phyloP scores from a whole-genome alignment of 73 alveolate species.

The Blepharisma japonicum region DNA sequence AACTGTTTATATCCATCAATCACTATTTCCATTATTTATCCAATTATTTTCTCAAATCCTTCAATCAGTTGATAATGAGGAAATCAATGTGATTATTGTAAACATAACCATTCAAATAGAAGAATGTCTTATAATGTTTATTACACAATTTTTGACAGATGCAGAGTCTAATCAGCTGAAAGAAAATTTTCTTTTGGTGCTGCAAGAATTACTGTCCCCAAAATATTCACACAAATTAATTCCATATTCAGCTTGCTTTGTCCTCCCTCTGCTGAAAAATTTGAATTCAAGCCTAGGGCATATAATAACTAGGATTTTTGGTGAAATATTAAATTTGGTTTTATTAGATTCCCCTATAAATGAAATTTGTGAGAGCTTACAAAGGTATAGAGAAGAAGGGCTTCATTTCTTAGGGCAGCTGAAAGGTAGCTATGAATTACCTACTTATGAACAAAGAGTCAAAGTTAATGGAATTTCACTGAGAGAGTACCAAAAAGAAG shows the following conservation, averaged over 20 bases:
- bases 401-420: slow-evolving; percentile 41
- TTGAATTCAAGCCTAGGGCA: neutral
- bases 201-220: neutral
- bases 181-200: neutral
- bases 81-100: no score
- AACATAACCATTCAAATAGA: no score
- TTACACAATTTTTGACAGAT: no score
- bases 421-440: slow-evolving; percentile 30
- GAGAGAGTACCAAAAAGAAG: slow-evolving; percentile 94
- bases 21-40: neutral
- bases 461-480: slow-evolving; percentile 54
- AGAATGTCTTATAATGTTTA: no score
- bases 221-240: neutral
- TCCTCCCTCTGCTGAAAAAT: neutral
- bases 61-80: neutral
- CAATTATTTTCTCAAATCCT: neutral
- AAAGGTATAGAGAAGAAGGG: slow-evolving; percentile 42
- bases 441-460: slow-evolving; percentile 45
- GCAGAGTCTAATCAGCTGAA: no score
- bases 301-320: neutral
- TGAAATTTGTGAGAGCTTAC: neutral
- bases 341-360: neutral
- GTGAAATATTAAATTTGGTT: slow-evolving; percentile 20
- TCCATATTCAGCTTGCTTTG: slow-evolving; percentile 8
- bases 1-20: neutral